Conservation (phyloP, 371 early-diverging fungal genomes). For the Rhizopus sp. region DNA sequence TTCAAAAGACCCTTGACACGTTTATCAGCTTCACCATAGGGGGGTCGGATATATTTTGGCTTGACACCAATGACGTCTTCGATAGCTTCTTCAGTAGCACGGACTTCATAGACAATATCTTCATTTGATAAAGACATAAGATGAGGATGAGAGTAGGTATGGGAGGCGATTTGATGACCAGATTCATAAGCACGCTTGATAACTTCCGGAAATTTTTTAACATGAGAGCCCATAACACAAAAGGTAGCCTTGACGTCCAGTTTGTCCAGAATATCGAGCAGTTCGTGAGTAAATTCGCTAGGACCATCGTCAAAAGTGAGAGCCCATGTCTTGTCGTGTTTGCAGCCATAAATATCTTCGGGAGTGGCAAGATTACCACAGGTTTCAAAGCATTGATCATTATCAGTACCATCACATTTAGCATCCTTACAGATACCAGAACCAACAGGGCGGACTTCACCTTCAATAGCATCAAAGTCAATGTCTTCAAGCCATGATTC, state of each 20-base stretch:
- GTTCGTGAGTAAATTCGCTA: constrained; percentile 35
- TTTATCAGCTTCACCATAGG: constrained; percentile 54
- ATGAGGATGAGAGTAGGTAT: constrained; percentile 54
- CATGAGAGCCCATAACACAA: constrained; percentile 63
- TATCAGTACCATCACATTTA: constrained; percentile 39
- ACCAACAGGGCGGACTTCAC: constrained; percentile 37
- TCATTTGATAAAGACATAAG: constrained; percentile 37
- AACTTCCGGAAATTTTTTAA: constrained; percentile 25
- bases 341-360: constrained; percentile 44
- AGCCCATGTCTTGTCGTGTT: constrained; percentile 21
- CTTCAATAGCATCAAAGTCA: constrained; percentile 34
- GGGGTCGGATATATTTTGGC: constrained; percentile 62
- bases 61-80: constrained; percentile 48
- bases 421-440: constrained; percentile 39
- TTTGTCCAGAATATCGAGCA: constrained; percentile 52
- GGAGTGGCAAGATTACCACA: constrained; percentile 38
- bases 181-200: constrained; percentile 43
- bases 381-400: constrained; percentile 43
- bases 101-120: constrained; percentile 35
- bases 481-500: constrained; percentile 52
- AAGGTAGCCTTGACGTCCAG: constrained; percentile 63
- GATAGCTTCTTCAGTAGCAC: constrained; percentile 50
- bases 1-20: constrained; percentile 50
- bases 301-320: constrained; percentile 73
- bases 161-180: constrained; percentile 57